A percentile compares a stretch with the other conserved stretches of the same genome.
Conservation (phyloP, 495 filamentous ascomycete genomes). For the Chlorociboria aeruginascens region DNA sequence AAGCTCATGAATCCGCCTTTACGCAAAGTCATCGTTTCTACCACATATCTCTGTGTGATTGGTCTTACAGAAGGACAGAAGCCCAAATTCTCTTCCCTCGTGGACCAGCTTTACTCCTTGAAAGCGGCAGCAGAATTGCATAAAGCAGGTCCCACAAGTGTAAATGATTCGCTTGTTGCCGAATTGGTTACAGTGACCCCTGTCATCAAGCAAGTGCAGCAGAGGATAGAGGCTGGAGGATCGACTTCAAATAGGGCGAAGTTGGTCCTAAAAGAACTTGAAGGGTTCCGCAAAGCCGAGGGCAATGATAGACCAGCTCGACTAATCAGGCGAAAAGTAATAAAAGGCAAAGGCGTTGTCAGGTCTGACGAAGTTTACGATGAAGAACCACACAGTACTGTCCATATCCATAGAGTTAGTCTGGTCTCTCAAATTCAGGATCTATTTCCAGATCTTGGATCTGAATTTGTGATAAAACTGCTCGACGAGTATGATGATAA, state of each 20-base stretch:
- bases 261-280: conserved; percentile 42
- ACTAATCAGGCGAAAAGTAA: conserved; percentile 25
- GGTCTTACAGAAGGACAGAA: conserved; percentile 52
- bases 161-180: conserved; percentile 42
- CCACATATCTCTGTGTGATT: conserved; percentile 57
- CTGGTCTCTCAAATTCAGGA: conserved; percentile 82
- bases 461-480: conserved; percentile 66
- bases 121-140: conserved; percentile 52
- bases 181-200: conserved; percentile 54
- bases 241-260: conserved; percentile 36
- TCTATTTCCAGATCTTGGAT: conserved; percentile 80
- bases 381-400: conserved; percentile 31
- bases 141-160: conserved; percentile 35
- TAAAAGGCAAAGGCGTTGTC: conserved; percentile 52
- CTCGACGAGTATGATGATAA: conserved; percentile 69
- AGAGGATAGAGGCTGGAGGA: conserved; percentile 28
- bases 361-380: conserved; percentile 22
- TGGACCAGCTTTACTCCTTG: conserved; percentile 73
- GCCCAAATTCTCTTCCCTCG: conserved; percentile 56
- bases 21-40: conserved; percentile 51
- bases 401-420: conserved; percentile 73
- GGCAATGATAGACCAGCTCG: conserved; percentile 41
- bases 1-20: conserved; percentile 43
- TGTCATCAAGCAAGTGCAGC: conserved; percentile 34
- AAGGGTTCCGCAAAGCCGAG: conserved; percentile 41